Conservation (phyloP, 345 rosid species). For the Mallotus nudiflorus region DNA sequence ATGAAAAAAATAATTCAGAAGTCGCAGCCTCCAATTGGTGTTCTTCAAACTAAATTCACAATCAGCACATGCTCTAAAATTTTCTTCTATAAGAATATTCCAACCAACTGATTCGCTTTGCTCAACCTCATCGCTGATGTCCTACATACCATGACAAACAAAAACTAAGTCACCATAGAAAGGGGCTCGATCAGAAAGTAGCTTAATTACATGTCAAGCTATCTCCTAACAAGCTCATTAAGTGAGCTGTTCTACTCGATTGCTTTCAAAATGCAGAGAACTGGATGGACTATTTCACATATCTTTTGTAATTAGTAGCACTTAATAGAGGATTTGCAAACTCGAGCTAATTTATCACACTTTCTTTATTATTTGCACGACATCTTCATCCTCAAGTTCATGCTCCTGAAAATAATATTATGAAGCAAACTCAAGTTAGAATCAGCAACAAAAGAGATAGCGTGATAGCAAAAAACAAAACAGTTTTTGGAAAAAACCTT, state of each 20-base stretch:
- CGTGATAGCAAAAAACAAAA: constrained; percentile 1
- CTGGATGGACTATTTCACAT: not conserved
- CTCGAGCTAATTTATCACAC: constrained; percentile 39
- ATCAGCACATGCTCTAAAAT: not conserved
- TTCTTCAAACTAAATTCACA: no score
- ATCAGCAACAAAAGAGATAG: not conserved
- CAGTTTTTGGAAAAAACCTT: constrained; percentile 49
- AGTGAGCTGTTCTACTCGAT: not conserved
- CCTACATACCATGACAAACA: constrained; percentile 6
- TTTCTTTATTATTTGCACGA: constrained; percentile 93
- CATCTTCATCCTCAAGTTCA: constrained; percentile 98
- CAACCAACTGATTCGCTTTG: not conserved
- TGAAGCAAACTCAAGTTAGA: not conserved
- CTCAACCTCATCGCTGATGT: not conserved
- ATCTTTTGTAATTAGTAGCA: not conserved
- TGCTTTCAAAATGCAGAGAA: constrained; percentile 3
- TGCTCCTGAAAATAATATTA: constrained; percentile 63
- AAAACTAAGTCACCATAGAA: not conserved
- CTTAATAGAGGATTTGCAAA: not conserved
- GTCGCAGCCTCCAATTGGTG: no score
- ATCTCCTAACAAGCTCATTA: not conserved
- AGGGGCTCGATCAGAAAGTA: constrained; percentile 16
- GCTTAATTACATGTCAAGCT: constrained; percentile 30
- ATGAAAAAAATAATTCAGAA: no score
- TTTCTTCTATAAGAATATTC: not conserved